Conservation (phyloP, 176 grass and related monocot species). For the Rhynchospora pubera region DNA sequence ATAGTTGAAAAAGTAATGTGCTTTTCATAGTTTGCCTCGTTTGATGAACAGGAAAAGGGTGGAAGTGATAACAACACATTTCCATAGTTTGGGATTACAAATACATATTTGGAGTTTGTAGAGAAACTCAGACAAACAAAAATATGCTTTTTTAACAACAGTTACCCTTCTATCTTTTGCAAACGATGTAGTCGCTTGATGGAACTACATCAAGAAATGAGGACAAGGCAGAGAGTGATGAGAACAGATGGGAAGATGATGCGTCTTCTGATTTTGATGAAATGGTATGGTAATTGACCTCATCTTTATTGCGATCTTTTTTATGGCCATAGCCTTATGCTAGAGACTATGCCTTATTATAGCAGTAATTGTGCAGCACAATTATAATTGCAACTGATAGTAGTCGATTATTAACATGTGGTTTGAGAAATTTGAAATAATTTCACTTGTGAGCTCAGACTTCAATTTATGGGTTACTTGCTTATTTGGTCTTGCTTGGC, state of each 20-base stretch:
- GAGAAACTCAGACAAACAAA: not conserved
- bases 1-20: not conserved
- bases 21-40: not conserved
- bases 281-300: constrained; percentile 32
- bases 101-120: not conserved
- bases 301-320: not conserved
- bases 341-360: not conserved
- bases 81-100: too few species aligned
- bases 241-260: not conserved
- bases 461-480: too few species aligned
- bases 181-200: constrained; percentile 39
- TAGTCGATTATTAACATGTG: too few species aligned
- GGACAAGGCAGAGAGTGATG: constrained; percentile 22
- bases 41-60: not conserved
- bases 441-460: too few species aligned
- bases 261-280: constrained; percentile 44
- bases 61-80: not conserved
- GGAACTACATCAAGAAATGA: constrained; percentile 27
- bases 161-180: not conserved
- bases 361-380: too few species aligned
- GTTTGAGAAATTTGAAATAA: too few species aligned
- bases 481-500: too few species aligned
- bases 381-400: too few species aligned
- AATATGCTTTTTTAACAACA: not conserved
- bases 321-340: not conserved